phyloP scores from a whole-genome alignment of 2,329 filamentous ascomycete species.

The Endocalyx cinctus region DNA sequence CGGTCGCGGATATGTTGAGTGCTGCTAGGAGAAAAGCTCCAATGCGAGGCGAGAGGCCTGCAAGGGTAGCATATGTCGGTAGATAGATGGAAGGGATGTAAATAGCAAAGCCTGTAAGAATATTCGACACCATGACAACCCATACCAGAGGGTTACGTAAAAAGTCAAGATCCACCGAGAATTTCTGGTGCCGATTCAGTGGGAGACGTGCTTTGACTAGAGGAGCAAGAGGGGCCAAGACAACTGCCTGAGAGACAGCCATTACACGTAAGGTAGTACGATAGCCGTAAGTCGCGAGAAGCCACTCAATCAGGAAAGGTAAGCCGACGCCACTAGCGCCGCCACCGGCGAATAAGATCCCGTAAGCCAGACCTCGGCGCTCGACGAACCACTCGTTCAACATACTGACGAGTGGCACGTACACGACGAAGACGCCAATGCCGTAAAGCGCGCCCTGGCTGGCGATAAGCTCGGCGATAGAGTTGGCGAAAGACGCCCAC shows the following conservation, averaged over 20 bases:
- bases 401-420: slow-evolving; percentile 47
- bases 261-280: slow-evolving; percentile 51
- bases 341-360: slow-evolving; percentile 58
- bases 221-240: slow-evolving; percentile 51
- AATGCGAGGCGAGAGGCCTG: too few relatives aligned
- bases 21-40: too few relatives aligned
- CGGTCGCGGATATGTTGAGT: too few relatives aligned
- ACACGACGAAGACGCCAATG: slow-evolving; percentile 50
- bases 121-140: too few relatives aligned
- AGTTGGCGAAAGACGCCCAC: slow-evolving; percentile 52
- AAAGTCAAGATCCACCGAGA: too few relatives aligned
- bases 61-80: too few relatives aligned
- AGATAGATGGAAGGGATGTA: too few relatives aligned
- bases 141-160: too few relatives aligned
- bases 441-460: slow-evolving; percentile 60
- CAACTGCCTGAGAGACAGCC: slow-evolving; percentile 43
- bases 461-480: slow-evolving; percentile 49
- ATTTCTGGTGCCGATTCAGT: too few relatives aligned
- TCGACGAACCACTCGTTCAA: slow-evolving; percentile 60
- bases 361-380: slow-evolving; percentile 55
- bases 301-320: slow-evolving; percentile 47
- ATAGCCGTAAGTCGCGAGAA: slow-evolving; percentile 48
- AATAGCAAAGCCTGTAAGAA: too few relatives aligned
- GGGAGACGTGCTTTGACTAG: slow-evolving; percentile 54
- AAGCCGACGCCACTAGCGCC: slow-evolving; percentile 46